Conservation (phyloP, 2,329 filamentous ascomycete genomes). For the Mycosphaerelloides madeirae region DNA sequence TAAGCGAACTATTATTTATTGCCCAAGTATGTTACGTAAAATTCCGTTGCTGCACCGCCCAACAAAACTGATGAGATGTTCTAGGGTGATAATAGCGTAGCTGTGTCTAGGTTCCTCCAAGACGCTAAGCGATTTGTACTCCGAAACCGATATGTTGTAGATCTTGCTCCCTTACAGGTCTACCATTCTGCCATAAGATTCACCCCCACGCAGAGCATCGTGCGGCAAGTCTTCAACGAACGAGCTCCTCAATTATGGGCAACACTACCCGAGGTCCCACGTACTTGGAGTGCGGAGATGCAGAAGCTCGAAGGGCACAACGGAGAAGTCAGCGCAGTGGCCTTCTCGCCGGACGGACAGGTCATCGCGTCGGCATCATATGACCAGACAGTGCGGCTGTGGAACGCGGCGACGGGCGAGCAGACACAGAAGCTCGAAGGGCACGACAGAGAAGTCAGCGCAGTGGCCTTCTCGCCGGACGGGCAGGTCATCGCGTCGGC, state of each 20-base stretch:
- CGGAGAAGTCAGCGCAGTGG: slow-evolving; percentile 9
- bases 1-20: neutral
- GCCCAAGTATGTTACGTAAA: neutral
- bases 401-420: no score
- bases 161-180: no score
- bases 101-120: slow-evolving; percentile 23
- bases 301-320: slow-evolving; percentile 25
- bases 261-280: slow-evolving; percentile 4
- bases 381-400: no score
- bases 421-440: no score
- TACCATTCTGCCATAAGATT: no score
- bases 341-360: no score
- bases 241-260: slow-evolving; percentile 18
- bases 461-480: no score
- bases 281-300: slow-evolving; percentile 20
- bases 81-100: neutral
- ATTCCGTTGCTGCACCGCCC: no score
- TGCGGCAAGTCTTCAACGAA: slow-evolving; percentile 23
- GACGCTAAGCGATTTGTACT: slow-evolving; percentile 33
- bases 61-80: neutral
- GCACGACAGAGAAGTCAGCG: no score
- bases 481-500: no score
- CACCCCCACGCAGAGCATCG: slow-evolving; percentile 22
- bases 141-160: slow-evolving; percentile 25
- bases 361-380: no score